These are phyloP conservation scores for Pyrus hybrid DNA, from an alignment of 331 rosid genomes.

Conservation along the genomic window DNA sequence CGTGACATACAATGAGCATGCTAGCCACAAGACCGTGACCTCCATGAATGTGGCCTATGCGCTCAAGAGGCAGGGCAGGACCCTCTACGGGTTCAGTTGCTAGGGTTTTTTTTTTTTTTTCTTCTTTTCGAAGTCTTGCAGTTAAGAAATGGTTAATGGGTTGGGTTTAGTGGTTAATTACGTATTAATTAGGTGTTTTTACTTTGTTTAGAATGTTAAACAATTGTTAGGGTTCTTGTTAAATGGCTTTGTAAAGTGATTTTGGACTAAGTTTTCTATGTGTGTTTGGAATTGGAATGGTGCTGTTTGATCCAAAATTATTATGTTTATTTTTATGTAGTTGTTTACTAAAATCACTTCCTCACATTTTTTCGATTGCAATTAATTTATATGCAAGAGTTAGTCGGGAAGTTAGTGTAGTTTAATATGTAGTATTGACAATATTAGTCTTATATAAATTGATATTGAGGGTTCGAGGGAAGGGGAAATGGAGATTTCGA, in stretches of 20 bases:
- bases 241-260: background rate
- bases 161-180: background rate
- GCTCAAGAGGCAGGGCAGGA: background rate
- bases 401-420: no score
- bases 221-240: background rate
- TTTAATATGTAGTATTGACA: no score
- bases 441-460: no score
- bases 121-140: background rate
- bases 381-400: no score
- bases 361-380: no score
- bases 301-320: background rate
- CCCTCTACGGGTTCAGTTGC: conserved; percentile 18
- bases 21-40: conserved; percentile 17
- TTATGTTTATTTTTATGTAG: background rate
- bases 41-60: conserved; percentile 18
- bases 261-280: background rate
- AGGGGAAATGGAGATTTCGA: no score
- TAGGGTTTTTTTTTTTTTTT: background rate
- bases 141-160: background rate
- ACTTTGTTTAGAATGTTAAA: background rate
- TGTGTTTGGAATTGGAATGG: background rate
- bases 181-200: background rate
- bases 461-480: no score
- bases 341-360: background rate
- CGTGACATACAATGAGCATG: conserved; percentile 11